Evolutionary conservation across 1,284 basidiomycete genomes (phyloP).

Genomic region (Sporisorium graminicola): DNA sequence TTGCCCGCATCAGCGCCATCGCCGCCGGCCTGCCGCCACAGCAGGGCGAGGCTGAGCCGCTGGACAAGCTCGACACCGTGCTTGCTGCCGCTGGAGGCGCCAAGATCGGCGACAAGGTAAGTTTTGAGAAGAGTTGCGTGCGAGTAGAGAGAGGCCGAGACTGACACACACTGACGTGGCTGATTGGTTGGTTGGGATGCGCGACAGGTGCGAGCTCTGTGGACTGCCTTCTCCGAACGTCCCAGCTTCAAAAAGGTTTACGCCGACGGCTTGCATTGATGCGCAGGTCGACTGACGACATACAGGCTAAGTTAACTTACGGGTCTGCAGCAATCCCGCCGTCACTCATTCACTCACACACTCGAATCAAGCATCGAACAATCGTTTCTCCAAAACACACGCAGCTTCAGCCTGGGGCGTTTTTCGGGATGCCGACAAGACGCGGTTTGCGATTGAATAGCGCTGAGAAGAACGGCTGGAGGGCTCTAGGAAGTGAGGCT

Average conservation of each 20-base stretch:
- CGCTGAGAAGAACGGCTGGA: neutral
- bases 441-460: neutral
- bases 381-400: neutral
- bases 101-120: slow-evolving; percentile 27
- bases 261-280: slow-evolving; percentile 49
- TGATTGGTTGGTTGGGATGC: neutral
- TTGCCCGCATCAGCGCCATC: slow-evolving; percentile 72
- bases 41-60: neutral
- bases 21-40: slow-evolving; percentile 9
- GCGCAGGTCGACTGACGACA: no score
- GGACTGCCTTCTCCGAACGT: slow-evolving; percentile 31
- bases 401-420: neutral
- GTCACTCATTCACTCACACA: neutral
- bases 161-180: no score
- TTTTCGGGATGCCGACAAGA: no score
- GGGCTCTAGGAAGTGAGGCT: slow-evolving; percentile 3
- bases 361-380: neutral
- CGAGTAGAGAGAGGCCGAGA: no score
- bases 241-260: slow-evolving; percentile 50
- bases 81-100: slow-evolving; percentile 4
- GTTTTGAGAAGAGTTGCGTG: neutral
- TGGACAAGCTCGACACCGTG: slow-evolving; percentile 12
- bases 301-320: no score
- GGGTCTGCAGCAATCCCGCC: neutral
- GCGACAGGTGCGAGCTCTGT: slow-evolving; percentile 15